These are phyloP conservation scores for Apiospora kogelbergensis DNA, from an alignment of 2,329 filamentous ascomycete species.

Conservation along the genomic window DNA sequence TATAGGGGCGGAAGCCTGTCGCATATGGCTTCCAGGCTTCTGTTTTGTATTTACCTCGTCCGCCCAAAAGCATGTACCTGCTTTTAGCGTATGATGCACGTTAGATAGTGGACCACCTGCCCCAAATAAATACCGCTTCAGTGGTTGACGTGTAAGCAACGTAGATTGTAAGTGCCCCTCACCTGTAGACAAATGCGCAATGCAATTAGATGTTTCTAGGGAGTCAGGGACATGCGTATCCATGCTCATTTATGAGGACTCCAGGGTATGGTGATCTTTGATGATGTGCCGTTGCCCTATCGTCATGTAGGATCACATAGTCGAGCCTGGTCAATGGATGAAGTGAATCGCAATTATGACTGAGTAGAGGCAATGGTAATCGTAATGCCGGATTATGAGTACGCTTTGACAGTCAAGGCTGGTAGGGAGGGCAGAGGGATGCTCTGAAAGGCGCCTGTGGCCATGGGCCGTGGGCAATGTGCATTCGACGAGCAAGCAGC, in stretches of 20 bases:
- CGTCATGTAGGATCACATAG: neutral
- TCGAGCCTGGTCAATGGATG: neutral
- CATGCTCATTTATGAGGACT: neutral
- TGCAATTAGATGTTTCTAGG: neutral
- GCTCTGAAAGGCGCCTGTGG: neutral
- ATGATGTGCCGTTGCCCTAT: neutral
- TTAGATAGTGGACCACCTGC: conserved; percentile 1
- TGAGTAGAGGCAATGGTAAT: neutral
- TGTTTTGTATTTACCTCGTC: neutral
- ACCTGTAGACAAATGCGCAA: neutral
- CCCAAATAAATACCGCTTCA: conserved; percentile 2
- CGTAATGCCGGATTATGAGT: neutral
- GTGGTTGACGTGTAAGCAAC: neutral
- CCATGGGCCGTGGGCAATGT: neutral
- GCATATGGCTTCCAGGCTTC: neutral
- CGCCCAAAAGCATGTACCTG: neutral
- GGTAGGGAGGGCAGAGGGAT: neutral
- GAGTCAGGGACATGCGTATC: neutral
- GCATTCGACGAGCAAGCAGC: neutral
- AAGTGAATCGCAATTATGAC: neutral
- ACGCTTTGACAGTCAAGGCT: neutral
- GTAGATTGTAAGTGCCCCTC: conserved; percentile 1
- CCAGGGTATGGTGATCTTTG: neutral
- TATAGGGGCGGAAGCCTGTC: neutral
- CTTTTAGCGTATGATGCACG: conserved; percentile 5